These are phyloP conservation scores for Rhizophagus prolifer DNA, from an alignment of 192 early-diverging fungal genomes.

Conservation along the genomic window DNA sequence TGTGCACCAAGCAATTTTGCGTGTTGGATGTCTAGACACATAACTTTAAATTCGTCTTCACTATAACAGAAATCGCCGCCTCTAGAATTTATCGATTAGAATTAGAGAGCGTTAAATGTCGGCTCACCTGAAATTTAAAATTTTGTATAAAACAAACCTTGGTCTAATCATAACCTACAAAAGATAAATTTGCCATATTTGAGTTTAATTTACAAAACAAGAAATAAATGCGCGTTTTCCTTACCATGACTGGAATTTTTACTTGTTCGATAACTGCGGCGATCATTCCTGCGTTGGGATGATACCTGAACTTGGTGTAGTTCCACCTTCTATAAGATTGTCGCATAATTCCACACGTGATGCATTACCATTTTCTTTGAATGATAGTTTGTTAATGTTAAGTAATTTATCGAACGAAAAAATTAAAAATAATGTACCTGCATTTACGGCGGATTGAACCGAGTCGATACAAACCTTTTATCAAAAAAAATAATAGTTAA, in stretches of 20 bases:
- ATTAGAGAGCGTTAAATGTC: background rate
- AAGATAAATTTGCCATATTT: background rate
- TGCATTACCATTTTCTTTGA: conserved; percentile 53
- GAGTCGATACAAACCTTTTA: background rate
- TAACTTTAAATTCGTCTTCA: conserved; percentile 49
- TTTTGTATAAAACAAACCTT: background rate
- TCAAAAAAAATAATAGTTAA: background rate
- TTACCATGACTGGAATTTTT: conserved; percentile 56
- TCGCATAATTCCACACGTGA: conserved; percentile 63
- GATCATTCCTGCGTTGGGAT: conserved; percentile 39
- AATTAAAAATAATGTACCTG: background rate
- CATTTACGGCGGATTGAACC: background rate
- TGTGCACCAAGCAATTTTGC: conserved; percentile 45
- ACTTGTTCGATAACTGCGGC: conserved; percentile 35
- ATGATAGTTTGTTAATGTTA: background rate
- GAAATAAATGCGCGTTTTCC: background rate
- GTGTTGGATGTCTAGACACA: conserved; percentile 46
- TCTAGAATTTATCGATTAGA: conserved; percentile 27
- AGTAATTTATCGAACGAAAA: background rate
- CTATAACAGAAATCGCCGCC: conserved; percentile 65
- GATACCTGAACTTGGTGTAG: conserved; percentile 58
- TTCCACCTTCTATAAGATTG: conserved; percentile 64
- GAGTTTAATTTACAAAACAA: background rate
- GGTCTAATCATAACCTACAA: background rate
- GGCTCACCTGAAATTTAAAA: too few relatives aligned